phyloP scores from a whole-genome alignment of 495 filamentous ascomycete species.

The Xylaria acuta region DNA sequence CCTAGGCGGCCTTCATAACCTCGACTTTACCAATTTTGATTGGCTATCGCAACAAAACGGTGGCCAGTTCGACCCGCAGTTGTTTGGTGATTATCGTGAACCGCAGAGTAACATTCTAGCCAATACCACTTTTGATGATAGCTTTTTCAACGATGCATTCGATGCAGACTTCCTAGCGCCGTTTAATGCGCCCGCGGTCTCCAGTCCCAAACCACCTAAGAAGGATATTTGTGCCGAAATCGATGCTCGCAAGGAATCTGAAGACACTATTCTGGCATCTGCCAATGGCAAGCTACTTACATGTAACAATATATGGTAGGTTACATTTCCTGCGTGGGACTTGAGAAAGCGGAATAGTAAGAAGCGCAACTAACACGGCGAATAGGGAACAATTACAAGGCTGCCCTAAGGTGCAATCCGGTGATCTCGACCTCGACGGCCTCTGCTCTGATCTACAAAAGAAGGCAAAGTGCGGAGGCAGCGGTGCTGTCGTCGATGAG shows the following conservation, averaged over 20 bases:
- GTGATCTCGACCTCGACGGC: conserved; percentile 89
- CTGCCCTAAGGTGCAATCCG: conserved; percentile 83
- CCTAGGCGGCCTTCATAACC: conserved; percentile 38
- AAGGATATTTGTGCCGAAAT: conserved; percentile 76
- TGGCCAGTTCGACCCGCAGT: conserved; percentile 86
- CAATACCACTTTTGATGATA: conserved; percentile 67
- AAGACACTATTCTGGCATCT: conserved; percentile 65
- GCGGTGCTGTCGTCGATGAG: conserved; percentile 89
- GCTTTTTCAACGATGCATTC: conserved; percentile 90
- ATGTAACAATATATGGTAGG: conserved; percentile 94
- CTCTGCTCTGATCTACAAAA: conserved; percentile 92
- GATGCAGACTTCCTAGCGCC: conserved; percentile 77
- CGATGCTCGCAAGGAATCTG: conserved; percentile 72
- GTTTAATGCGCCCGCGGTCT: conserved; percentile 67
- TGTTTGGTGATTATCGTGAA: conserved; percentile 95
- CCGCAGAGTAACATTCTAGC: conserved; percentile 75
- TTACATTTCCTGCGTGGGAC: conserved; percentile 25
- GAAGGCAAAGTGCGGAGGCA: conserved; percentile 95
- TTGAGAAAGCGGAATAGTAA: conserved; percentile 31
- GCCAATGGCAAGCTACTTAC: conserved; percentile 67
- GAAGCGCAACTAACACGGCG: conserved; percentile 18
- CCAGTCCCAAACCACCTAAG: conserved; percentile 58
- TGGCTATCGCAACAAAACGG: conserved; percentile 85
- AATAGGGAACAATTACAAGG: conserved; percentile 87
- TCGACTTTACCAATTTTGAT: conserved; percentile 63